phyloP scores from a whole-genome alignment of 2,329 filamentous ascomycete genomes.

The Diaporthe destruens region DNA sequence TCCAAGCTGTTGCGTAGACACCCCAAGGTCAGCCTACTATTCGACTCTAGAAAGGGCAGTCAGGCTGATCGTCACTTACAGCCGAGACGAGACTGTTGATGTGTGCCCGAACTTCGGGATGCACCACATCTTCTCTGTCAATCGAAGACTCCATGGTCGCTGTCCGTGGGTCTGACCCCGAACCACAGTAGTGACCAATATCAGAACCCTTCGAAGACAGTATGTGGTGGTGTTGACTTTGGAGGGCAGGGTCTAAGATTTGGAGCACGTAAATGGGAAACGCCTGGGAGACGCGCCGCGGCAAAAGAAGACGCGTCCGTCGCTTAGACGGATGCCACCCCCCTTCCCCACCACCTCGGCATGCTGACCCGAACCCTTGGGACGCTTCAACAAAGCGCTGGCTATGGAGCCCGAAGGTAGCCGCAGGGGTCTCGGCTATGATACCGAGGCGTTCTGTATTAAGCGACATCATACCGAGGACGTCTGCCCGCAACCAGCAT shows the following conservation, averaged over 20 bases:
- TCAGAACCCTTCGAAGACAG: slow-evolving; percentile 10
- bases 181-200: neutral
- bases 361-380: slow-evolving; percentile 7
- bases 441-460: neutral
- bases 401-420: slow-evolving; percentile 33
- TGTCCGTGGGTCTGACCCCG: slow-evolving; percentile 10
- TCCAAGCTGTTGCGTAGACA: slow-evolving; percentile 73
- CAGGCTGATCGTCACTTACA: slow-evolving; percentile 65
- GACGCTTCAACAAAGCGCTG: neutral
- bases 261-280: slow-evolving; percentile 39
- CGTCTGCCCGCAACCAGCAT: slow-evolving; percentile 1
- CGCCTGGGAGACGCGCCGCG: slow-evolving; percentile 40
- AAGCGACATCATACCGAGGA: slow-evolving; percentile 38
- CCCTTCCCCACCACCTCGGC: neutral
- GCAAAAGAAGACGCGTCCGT: slow-evolving; percentile 32
- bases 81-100: slow-evolving; percentile 95
- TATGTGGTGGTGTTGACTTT: slow-evolving; percentile 25
- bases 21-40: slow-evolving; percentile 43
- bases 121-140: slow-evolving; percentile 62
- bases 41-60: slow-evolving; percentile 18
- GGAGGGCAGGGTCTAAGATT: neutral
- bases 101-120: slow-evolving; percentile 92
- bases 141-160: slow-evolving; percentile 38
- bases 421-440: slow-evolving; percentile 30
- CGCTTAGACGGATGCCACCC: slow-evolving; percentile 1